Evolutionary conservation across 768 basidiomycete genomes (phyloP).

Genomic region (Rhizopogon vulgaris): DNA sequence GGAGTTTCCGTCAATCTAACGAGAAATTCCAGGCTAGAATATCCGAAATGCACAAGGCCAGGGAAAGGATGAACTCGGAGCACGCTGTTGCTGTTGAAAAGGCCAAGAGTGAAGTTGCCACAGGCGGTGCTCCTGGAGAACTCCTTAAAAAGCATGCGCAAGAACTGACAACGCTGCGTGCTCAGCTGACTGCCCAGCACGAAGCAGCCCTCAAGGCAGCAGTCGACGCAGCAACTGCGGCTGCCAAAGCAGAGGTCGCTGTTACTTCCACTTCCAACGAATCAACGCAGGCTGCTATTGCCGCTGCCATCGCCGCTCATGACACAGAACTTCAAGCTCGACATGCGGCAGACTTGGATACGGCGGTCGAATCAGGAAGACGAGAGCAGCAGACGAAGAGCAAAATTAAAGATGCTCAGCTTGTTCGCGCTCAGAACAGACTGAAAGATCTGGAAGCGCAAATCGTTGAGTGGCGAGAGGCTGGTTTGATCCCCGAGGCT

Average conservation of each 20-base stretch:
- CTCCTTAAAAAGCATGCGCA: slow-evolving; percentile 48
- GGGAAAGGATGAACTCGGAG: slow-evolving; percentile 35
- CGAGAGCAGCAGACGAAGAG: slow-evolving; percentile 54
- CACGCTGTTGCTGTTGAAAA: slow-evolving; percentile 53
- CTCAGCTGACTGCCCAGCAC: slow-evolving; percentile 47
- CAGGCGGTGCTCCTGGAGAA: slow-evolving; percentile 29
- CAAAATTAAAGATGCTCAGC: slow-evolving; percentile 66
- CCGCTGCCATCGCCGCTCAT: slow-evolving; percentile 42
- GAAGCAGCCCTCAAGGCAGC: slow-evolving; percentile 48
- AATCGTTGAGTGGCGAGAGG: slow-evolving; percentile 49
- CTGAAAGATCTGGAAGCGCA: slow-evolving; percentile 67
- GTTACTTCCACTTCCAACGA: slow-evolving; percentile 21
- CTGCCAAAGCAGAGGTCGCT: slow-evolving; percentile 30
- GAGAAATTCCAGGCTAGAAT: slow-evolving; percentile 58
- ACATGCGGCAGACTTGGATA: slow-evolving; percentile 50
- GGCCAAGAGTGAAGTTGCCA: slow-evolving; percentile 39
- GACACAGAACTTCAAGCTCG: slow-evolving; percentile 40
- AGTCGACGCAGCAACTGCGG: slow-evolving; percentile 39
- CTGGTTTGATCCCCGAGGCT: slow-evolving; percentile 39
- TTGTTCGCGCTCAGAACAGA: slow-evolving; percentile 52
- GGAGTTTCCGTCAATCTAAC: slow-evolving; percentile 30
- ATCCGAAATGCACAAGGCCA: slow-evolving; percentile 44
- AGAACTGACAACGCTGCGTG: slow-evolving; percentile 52
- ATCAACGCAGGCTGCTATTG: slow-evolving; percentile 40
- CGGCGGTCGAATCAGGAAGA: slow-evolving; percentile 65